These are phyloP conservation scores for Lippia alba DNA, from an alignment of 305 asterid species.

Conservation along the genomic window DNA sequence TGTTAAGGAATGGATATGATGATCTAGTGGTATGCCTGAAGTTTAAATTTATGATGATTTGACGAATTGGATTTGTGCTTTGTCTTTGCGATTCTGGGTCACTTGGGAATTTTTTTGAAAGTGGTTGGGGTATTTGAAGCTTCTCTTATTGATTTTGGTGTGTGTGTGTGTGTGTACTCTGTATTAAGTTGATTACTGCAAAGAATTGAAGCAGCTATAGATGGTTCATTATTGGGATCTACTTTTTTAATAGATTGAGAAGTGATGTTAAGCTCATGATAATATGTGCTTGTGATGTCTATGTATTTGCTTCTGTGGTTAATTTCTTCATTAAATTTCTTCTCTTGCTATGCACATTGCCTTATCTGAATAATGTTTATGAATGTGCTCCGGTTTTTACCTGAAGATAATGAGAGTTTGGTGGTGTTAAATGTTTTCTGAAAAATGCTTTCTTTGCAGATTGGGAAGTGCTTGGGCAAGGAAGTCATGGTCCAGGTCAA, in stretches of 20 bases:
- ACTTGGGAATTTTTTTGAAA: no score
- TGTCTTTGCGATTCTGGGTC: neutral
- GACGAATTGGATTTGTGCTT: neutral
- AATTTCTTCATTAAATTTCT: conserved; percentile 5
- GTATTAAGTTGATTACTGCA: neutral
- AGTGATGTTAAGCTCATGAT: neutral
- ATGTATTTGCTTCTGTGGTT: conserved; percentile 1
- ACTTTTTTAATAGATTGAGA: neutral
- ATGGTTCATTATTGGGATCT: conserved; percentile 7
- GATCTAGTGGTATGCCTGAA: neutral
- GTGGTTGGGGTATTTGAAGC: no score
- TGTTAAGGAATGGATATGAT: conserved; percentile 2
- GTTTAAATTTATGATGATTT: neutral
- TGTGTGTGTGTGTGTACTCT: conserved; percentile 9
- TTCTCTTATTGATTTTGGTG: neutral
- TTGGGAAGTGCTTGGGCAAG: conserved; percentile 29
- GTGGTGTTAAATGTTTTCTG: conserved; percentile 4
- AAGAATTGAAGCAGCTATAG: neutral
- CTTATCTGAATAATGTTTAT: neutral
- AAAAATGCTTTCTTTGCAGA: conserved; percentile 14
- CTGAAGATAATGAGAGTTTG: conserved; percentile 14
- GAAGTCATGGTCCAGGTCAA: conserved; percentile 52
- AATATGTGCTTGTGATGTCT: conserved; percentile 7
- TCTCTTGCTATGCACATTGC: conserved; percentile 1
- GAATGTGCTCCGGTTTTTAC: neutral